These are phyloP conservation scores for Starmerella gropengiesseri DNA, from an alignment of 805 yeast genomes.

Conservation along the genomic window DNA sequence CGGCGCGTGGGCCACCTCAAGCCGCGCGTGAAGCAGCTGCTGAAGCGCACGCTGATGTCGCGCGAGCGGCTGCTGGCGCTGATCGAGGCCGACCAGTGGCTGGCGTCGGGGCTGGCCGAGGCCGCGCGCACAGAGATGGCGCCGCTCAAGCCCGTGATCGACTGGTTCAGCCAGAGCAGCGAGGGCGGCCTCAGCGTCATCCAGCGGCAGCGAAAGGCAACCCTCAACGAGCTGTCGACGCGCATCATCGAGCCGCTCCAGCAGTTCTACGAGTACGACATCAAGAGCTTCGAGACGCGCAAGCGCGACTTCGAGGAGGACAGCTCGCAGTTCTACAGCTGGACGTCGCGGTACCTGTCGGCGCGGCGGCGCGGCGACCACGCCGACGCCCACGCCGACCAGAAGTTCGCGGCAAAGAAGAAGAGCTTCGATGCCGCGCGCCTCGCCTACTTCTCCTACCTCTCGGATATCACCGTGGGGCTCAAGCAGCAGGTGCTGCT, in stretches of 20 bases:
- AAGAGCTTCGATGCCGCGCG: constrained; percentile 34
- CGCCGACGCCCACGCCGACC: constrained; percentile 30
- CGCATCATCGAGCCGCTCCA: constrained; percentile 33
- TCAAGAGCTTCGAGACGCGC: constrained; percentile 32
- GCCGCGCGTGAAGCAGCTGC: constrained; percentile 30
- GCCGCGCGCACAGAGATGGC: constrained; percentile 29
- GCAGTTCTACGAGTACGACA: constrained; percentile 33
- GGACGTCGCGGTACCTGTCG: constrained; percentile 35
- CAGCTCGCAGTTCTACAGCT: constrained; percentile 35
- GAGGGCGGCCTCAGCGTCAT: constrained; percentile 25
- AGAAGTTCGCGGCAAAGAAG: constrained; percentile 34
- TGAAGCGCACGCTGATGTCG: constrained; percentile 30
- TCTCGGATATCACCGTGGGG: constrained; percentile 35
- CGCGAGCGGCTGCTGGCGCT: constrained; percentile 29
- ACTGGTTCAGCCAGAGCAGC: constrained; percentile 23
- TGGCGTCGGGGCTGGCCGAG: constrained; percentile 28
- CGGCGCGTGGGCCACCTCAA: constrained; percentile 30
- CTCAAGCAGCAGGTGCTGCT: constrained; percentile 33
- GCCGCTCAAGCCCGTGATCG: constrained; percentile 27
- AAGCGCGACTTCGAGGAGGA: constrained; percentile 38
- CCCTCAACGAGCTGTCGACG: constrained; percentile 26
- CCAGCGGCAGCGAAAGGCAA: constrained; percentile 22
- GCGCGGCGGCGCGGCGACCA: constrained; percentile 26
- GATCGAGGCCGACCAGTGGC: constrained; percentile 30
- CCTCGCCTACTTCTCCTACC: constrained; percentile 34